These are phyloP conservation scores for Globisporangium mamillatum DNA, from an alignment of 352 stramenopile genomes.

Conservation along the genomic window DNA sequence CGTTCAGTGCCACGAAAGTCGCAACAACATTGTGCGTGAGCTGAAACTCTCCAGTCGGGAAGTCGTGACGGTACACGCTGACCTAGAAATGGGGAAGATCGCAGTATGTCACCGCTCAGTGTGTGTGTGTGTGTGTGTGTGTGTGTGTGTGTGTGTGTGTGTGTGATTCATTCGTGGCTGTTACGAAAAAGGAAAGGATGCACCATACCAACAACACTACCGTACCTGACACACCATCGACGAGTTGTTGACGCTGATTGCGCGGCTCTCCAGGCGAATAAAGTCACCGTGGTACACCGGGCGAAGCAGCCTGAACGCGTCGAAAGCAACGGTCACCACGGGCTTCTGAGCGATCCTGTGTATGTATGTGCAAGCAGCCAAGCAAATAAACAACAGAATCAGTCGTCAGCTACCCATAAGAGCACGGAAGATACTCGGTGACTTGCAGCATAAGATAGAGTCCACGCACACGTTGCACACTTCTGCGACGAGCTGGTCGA, in stretches of 20 bases:
- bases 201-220: not conserved
- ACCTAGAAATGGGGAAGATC: constrained; percentile 12
- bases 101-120: not conserved
- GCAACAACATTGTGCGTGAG: constrained; percentile 43
- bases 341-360: constrained; percentile 28
- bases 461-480: constrained; percentile 22
- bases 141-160: not conserved
- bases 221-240: constrained; percentile 39
- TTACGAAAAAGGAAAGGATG: not conserved
- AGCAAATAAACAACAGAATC: not conserved
- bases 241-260: constrained; percentile 34
- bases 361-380: not conserved
- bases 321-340: constrained; percentile 43
- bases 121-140: not conserved
- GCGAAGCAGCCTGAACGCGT: constrained; percentile 36
- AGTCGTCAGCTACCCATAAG: not conserved
- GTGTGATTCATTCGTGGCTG: not conserved
- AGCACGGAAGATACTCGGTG: no score
- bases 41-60: constrained; percentile 32
- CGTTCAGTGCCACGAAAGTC: constrained; percentile 39
- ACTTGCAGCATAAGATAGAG: no score
- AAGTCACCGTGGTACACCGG: constrained; percentile 44
- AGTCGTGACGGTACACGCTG: constrained; percentile 41
- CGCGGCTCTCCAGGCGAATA: constrained; percentile 37
- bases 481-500: constrained; percentile 40